phyloP scores from a whole-genome alignment of 2,329 filamentous ascomycete genomes.

The Periconia sp. region DNA sequence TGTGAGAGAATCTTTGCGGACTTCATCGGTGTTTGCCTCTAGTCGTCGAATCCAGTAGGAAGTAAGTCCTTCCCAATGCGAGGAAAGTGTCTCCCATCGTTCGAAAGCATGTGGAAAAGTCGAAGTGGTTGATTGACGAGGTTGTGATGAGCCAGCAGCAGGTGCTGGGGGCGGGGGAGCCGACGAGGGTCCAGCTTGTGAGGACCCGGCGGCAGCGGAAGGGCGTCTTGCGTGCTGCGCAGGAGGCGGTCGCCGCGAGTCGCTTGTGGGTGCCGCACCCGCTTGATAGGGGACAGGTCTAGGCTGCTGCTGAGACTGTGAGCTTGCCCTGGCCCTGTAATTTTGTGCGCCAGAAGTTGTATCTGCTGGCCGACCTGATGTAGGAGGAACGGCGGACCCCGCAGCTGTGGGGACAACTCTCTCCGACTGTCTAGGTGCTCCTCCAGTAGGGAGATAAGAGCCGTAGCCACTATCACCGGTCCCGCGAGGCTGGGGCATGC shows the following conservation, averaged over 20 bases:
- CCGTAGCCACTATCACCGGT: slow-evolving; percentile 34
- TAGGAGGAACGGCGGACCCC: slow-evolving; percentile 21
- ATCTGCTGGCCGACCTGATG: slow-evolving; percentile 30
- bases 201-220: slow-evolving; percentile 32
- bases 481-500: slow-evolving; percentile 35
- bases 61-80: slow-evolving; percentile 96
- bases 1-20: slow-evolving; percentile 80
- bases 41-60: slow-evolving; percentile 96
- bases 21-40: slow-evolving; percentile 86
- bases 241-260: slow-evolving; percentile 38
- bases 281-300: slow-evolving; percentile 36
- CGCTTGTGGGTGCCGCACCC: slow-evolving; percentile 24
- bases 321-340: slow-evolving; percentile 36
- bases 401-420: slow-evolving; percentile 18
- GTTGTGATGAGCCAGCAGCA: slow-evolving; percentile 33
- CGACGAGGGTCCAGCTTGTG: slow-evolving; percentile 40
- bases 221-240: slow-evolving; percentile 40
- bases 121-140: slow-evolving; percentile 55
- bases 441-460: slow-evolving; percentile 30
- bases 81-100: slow-evolving; percentile 94
- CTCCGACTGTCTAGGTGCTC: slow-evolving; percentile 37
- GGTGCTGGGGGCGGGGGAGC: slow-evolving; percentile 30
- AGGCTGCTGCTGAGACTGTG: slow-evolving; percentile 44
- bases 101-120: slow-evolving; percentile 97
- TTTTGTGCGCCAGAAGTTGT: slow-evolving; percentile 34